Evolutionary conservation across 805 yeast species (phyloP).

Genomic region (Metschnikowia shivogae): DNA sequence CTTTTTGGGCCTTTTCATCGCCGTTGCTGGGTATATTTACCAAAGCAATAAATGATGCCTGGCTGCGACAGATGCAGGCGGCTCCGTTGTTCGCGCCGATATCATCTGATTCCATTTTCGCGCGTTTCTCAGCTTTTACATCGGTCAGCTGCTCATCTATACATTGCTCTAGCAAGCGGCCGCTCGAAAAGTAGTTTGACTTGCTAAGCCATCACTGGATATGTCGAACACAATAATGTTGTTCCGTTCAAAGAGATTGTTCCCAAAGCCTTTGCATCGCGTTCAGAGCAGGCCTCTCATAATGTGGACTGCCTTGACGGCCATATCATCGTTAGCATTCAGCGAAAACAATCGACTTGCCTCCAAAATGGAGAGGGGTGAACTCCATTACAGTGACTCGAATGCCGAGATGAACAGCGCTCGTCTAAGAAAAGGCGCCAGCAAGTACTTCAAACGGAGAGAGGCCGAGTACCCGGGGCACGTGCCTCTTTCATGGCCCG

Average conservation of each 20-base stretch:
- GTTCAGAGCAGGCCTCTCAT: conserved; percentile 13
- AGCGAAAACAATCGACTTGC: conserved; percentile 52
- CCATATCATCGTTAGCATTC: conserved; percentile 30
- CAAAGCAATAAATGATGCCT: conserved; percentile 5
- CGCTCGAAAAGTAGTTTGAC: too few relatives aligned
- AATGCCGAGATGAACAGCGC: conserved; percentile 28
- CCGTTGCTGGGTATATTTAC: conserved; percentile 15
- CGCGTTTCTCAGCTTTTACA: background rate
- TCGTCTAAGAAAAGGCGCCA: conserved; percentile 18
- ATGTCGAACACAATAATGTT: background rate
- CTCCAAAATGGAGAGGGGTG: conserved; percentile 52
- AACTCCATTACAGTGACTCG: conserved; percentile 37
- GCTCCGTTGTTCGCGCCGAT: background rate
- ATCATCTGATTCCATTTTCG: conserved; percentile 3
- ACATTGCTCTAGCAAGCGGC: background rate
- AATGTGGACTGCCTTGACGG: conserved; percentile 13
- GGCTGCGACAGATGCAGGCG: background rate
- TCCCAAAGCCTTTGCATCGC: background rate
- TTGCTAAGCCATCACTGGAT: too few relatives aligned
- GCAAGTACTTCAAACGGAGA: conserved; percentile 34
- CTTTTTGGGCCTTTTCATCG: conserved; percentile 11
- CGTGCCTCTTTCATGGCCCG: conserved; percentile 64
- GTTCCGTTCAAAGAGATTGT: background rate
- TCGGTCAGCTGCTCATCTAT: background rate
- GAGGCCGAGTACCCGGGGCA: conserved; percentile 65